Evolutionary conservation across 495 filamentous ascomycete genomes (phyloP).

Genomic region (Aspergillus homomorphus): DNA sequence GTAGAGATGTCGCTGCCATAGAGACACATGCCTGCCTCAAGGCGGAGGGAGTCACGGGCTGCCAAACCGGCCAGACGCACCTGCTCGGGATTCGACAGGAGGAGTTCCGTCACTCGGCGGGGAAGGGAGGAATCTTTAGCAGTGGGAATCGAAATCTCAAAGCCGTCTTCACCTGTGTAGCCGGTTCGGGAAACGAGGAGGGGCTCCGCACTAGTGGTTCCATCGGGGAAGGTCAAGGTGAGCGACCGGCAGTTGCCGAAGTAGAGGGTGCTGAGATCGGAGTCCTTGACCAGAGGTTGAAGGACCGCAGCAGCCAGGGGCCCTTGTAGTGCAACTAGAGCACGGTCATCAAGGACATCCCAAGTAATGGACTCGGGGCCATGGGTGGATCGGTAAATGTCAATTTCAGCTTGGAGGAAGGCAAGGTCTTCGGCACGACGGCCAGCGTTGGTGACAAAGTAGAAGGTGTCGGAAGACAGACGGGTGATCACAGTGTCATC

Average conservation of each 20-base stretch:
- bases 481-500: slow-evolving; percentile 90
- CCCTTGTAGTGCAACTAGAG: slow-evolving; percentile 83
- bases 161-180: slow-evolving; percentile 97
- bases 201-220: slow-evolving; percentile 41
- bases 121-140: slow-evolving; percentile 38
- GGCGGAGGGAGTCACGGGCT: slow-evolving; percentile 83
- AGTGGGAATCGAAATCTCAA: slow-evolving; percentile 83
- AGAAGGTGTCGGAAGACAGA: slow-evolving; percentile 66
- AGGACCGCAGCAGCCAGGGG: slow-evolving; percentile 69
- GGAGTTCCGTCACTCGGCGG: slow-evolving; percentile 51
- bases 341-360: slow-evolving; percentile 64
- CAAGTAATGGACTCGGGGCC: slow-evolving; percentile 56
- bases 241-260: slow-evolving; percentile 72
- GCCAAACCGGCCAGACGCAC: slow-evolving; percentile 83
- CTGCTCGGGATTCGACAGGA: slow-evolving; percentile 61
- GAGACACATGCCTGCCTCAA: slow-evolving; percentile 96
- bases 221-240: slow-evolving; percentile 48
- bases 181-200: slow-evolving; percentile 82
- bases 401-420: slow-evolving; percentile 66
- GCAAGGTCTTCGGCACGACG: slow-evolving; percentile 81
- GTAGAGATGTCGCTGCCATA: slow-evolving; percentile 98
- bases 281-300: slow-evolving; percentile 48
- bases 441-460: slow-evolving; percentile 94
- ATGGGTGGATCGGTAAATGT: slow-evolving; percentile 46
- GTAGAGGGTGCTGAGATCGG: slow-evolving; percentile 65